Evolutionary conservation across 1,284 basidiomycete species (phyloP).

Genomic region (Anthracocystis walkeri): DNA sequence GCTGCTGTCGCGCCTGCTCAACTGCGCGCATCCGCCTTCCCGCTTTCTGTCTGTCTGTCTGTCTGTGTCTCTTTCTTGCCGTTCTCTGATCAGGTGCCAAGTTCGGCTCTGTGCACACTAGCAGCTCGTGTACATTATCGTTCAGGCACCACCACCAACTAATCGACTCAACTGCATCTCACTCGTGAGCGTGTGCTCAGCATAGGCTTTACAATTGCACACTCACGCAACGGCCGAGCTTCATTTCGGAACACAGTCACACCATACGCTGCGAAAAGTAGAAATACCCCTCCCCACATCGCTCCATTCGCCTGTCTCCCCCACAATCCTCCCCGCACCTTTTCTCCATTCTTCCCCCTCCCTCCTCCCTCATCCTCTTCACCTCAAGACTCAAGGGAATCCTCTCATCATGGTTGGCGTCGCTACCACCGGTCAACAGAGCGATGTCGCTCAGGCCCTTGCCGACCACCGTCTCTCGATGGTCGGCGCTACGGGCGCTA

Average conservation of each 20-base stretch:
- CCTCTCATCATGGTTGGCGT: slow-evolving; percentile 15
- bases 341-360: too few relatives aligned
- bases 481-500: slow-evolving; percentile 48
- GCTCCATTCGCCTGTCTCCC: background rate
- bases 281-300: slow-evolving; percentile 9
- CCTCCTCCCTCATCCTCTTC: background rate
- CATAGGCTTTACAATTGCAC: slow-evolving; percentile 1
- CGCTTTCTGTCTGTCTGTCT: background rate
- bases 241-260: background rate
- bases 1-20: background rate
- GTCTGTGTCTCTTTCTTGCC: background rate
- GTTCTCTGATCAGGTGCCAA: slow-evolving; percentile 2
- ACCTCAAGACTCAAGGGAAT: slow-evolving; percentile 9
- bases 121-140: too few relatives aligned
- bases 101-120: background rate
- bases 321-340: slow-evolving; percentile 1
- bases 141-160: slow-evolving; percentile 1
- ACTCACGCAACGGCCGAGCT: slow-evolving; percentile 1
- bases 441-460: slow-evolving; percentile 36
- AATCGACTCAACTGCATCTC: background rate
- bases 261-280: background rate
- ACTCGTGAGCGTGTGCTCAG: background rate
- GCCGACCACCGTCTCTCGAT: slow-evolving; percentile 45
- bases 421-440: slow-evolving; percentile 8
- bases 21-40: background rate